Conservation (phyloP, 176 grass and related monocot species). For the Juncus effusus region DNA sequence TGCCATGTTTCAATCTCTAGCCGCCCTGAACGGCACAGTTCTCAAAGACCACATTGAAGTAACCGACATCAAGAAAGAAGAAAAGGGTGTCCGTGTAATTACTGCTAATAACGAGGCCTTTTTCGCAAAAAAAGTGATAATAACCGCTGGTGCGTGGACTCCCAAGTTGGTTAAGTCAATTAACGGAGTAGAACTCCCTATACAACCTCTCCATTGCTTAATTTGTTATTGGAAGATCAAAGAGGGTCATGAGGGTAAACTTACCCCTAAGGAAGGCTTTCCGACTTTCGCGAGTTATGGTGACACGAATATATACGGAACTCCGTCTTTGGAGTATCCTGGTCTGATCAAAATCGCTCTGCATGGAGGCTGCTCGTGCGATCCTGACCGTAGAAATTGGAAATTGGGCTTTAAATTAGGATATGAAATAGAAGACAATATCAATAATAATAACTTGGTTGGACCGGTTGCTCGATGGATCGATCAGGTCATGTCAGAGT, state of each 20-base stretch:
- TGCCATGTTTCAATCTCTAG: conserved; percentile 86
- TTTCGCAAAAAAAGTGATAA: conserved; percentile 47
- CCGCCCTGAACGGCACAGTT: conserved; percentile 46
- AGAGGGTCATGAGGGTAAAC: conserved; percentile 36
- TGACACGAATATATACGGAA: conserved; percentile 69
- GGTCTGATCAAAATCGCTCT: conserved; percentile 78
- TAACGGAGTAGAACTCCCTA: conserved; percentile 39
- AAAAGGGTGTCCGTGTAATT: conserved; percentile 28
- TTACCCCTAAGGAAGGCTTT: conserved; percentile 51
- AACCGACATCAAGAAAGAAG: conserved; percentile 36
- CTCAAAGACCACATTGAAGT: conserved; percentile 57
- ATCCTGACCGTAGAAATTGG: conserved; percentile 72
- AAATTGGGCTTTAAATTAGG: conserved; percentile 8
- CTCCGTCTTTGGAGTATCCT: conserved; percentile 77
- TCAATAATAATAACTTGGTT: conserved; percentile 16
- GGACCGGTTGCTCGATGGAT: conserved; percentile 62
- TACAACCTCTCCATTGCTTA: conserved; percentile 57
- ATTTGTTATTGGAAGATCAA: conserved; percentile 86
- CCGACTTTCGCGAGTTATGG: conserved; percentile 93
- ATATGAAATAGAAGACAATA: background rate
- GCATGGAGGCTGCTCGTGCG: conserved; percentile 67
- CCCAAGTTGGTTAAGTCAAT: conserved; percentile 44
- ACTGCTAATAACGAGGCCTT: conserved; percentile 38
- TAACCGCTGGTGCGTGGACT: conserved; percentile 61
- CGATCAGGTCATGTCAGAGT: conserved; percentile 37